Evolutionary conservation across 2,329 filamentous ascomycete genomes (phyloP).

Genomic region (Aspergillus cejpii): DNA sequence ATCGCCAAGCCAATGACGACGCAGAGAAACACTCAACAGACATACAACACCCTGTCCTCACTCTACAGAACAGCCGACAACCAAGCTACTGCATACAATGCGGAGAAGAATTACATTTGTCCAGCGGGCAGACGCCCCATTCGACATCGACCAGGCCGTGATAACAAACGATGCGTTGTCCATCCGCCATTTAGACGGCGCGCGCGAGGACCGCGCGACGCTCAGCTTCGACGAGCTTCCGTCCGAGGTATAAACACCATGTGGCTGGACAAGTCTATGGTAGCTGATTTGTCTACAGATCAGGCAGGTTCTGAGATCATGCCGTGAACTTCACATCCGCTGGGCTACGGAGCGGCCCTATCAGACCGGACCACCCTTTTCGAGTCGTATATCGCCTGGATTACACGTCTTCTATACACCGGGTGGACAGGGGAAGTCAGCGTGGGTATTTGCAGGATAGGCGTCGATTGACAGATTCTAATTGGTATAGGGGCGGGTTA

Average conservation of each 20-base stretch:
- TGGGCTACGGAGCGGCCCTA: conserved; percentile 62
- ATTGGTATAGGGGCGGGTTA: conserved; percentile 41
- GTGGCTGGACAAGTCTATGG: too few relatives aligned
- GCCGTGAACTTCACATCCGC: conserved; percentile 68
- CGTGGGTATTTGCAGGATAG: neutral
- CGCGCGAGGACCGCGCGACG: conserved; percentile 73
- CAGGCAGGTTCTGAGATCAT: conserved; percentile 54
- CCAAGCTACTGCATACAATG: conserved; percentile 23
- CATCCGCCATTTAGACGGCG: conserved; percentile 57
- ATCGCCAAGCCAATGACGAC: neutral
- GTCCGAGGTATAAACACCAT: conserved; percentile 44
- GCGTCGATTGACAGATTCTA: neutral
- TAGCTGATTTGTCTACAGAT: conserved; percentile 45
- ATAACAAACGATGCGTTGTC: conserved; percentile 50
- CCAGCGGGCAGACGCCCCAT: conserved; percentile 55
- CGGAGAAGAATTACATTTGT: conserved; percentile 63
- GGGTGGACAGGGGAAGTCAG: neutral
- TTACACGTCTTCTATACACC: conserved; percentile 72
- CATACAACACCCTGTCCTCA: neutral
- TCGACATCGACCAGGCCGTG: conserved; percentile 59
- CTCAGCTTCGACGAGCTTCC: conserved; percentile 68
- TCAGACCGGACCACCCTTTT: conserved; percentile 60
- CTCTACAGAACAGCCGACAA: neutral
- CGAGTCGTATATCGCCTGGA: conserved; percentile 69
- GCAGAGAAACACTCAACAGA: conserved; percentile 1